Evolutionary conservation across 495 filamentous ascomycete species (phyloP).

Genomic region (Penicillium bialowiezense): DNA sequence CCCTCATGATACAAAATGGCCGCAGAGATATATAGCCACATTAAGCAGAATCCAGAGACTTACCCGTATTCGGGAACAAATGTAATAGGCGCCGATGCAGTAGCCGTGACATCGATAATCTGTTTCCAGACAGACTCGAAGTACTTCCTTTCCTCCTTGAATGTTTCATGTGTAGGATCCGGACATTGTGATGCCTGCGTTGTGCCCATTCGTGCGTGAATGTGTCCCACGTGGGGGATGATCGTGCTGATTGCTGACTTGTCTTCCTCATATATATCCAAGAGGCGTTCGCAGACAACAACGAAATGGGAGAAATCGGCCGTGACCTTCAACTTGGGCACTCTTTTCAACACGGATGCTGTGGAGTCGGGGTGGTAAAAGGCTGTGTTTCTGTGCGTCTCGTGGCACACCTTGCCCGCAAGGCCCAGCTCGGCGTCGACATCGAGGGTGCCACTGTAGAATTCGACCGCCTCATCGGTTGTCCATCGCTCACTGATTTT

Average conservation of each 20-base stretch:
- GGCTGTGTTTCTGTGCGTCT: constrained; percentile 29
- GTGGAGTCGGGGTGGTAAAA: constrained; percentile 25
- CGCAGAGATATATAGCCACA: background rate
- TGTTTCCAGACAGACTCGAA: constrained; percentile 25
- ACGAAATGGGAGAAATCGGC: constrained; percentile 32
- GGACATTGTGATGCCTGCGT: constrained; percentile 31
- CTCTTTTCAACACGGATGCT: constrained; percentile 14
- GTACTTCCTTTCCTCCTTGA: constrained; percentile 22
- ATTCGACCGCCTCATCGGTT: constrained; percentile 24
- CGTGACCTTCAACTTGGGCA: constrained; percentile 25
- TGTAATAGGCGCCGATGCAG: constrained; percentile 13
- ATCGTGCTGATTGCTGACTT: constrained; percentile 16
- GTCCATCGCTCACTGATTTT: constrained; percentile 21
- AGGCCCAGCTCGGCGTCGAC: constrained; percentile 25
- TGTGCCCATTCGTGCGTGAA: constrained; percentile 29
- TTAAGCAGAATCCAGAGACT: background rate
- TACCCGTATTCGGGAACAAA: constrained; percentile 34
- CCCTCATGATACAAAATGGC: background rate
- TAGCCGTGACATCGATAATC: constrained; percentile 11
- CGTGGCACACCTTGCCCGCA: constrained; percentile 21
- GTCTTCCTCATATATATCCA: constrained; percentile 25
- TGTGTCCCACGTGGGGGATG: constrained; percentile 28
- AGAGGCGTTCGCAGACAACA: constrained; percentile 21
- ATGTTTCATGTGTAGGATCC: constrained; percentile 22
- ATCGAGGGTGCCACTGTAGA: constrained; percentile 19